Evolutionary conservation across 306 rosid genomes (phyloP).

Genomic region (Sophora flavescens): DNA sequence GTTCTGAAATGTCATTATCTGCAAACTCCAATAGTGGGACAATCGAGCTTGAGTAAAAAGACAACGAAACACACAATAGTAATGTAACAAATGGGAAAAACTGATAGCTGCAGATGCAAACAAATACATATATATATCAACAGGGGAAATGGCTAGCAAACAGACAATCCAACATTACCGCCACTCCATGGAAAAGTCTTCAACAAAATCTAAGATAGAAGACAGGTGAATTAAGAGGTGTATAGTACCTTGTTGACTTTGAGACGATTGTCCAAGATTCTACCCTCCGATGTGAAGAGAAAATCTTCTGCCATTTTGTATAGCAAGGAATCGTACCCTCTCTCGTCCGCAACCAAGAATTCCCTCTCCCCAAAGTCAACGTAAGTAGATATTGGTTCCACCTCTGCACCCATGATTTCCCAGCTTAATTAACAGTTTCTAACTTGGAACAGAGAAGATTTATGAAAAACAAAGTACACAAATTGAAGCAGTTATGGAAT

Average conservation of each 20-base stretch:
- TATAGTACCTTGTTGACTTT: conserved; percentile 80
- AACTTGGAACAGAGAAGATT: conserved; percentile 16
- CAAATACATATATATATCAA: conserved; percentile 39
- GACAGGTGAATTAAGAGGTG: background rate
- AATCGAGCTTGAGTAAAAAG: conserved; percentile 44
- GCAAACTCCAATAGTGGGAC: conserved; percentile 58
- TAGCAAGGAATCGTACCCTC: conserved; percentile 85
- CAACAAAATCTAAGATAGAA: background rate
- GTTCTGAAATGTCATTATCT: conserved; percentile 73
- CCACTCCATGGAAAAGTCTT: background rate
- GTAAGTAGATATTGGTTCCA: conserved; percentile 91
- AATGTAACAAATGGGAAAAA: conserved; percentile 32
- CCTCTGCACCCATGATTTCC: conserved; percentile 67
- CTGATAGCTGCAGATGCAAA: conserved; percentile 45
- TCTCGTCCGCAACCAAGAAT: conserved; percentile 87
- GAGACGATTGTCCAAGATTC: conserved; percentile 83
- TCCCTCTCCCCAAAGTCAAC: conserved; percentile 85
- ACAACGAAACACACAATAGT: conserved; percentile 36
- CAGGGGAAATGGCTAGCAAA: conserved; percentile 38
- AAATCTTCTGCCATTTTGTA: conserved; percentile 86
- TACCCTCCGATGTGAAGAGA: conserved; percentile 80
- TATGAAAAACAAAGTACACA: background rate
- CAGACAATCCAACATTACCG: conserved; percentile 32
- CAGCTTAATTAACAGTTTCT: conserved; percentile 31
- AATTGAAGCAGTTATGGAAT: background rate